Base-by-base conservation (phyloP, 305 asterid species). In the Fraxinus latifolia region DNA sequence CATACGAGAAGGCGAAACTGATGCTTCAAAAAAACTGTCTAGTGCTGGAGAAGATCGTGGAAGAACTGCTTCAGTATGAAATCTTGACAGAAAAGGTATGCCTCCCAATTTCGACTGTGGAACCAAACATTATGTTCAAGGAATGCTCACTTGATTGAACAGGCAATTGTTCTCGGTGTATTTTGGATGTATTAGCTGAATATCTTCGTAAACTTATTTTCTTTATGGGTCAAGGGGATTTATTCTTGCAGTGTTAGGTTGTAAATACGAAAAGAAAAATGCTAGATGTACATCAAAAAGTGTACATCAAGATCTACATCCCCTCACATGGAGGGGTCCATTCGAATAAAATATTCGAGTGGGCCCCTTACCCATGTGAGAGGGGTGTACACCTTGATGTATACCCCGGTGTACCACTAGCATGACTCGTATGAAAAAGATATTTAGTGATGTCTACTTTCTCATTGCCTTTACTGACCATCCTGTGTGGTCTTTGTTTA, bases 31-130 rank as follows among this genome's bases (percentile, higher is more conserved):
- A 85, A 81, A 95, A 95, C 82, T 83, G 83, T 37, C 39, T 39
- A 68, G 94, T 88, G 83, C 93, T 95, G 82, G 97, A 95, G 91
- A 92, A 91, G 84, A 88, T 94, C 81, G 99, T 92, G 68, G 95
- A 91, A 85, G 97, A 95, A 84, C 90, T 95, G 86, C 90, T 95
- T 23, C 88, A 93, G 83, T 90, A 84, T 78, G 99, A 95, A 88
- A 88, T 95, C 81, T 88, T 95, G 88, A 85, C 93, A 2, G 97
- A 95, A 86, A 94, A 94, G 95, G 99, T 94, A 90, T 89, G 90
- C 70, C 53, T 77, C 76, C 67, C 37, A 27, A 53, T 82, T 75
- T 14, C 74, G 44, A 75, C n/a, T 23, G 29, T n/a, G 47, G 9
- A 32, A 15, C 73, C 3, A 27, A 67, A 47, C 32, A 81, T 33